phyloP scores from a whole-genome alignment of 2,329 filamentous ascomycete genomes.

The Rhinocladiella mackenziei region DNA sequence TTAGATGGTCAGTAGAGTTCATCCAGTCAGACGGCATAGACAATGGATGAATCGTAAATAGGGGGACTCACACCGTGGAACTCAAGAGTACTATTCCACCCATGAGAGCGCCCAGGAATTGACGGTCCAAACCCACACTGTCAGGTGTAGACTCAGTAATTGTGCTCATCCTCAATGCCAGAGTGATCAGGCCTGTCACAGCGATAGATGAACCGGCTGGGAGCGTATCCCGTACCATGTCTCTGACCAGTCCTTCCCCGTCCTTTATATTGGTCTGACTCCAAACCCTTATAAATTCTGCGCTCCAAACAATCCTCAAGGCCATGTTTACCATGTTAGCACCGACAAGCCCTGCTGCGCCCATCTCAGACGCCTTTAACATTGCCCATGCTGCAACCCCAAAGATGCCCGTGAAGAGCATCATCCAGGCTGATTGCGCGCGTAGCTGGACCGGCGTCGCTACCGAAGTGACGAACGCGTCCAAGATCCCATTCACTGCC shows the following conservation, averaged over 20 bases:
- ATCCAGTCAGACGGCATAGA: constrained; percentile 1
- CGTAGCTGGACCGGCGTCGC: constrained; percentile 72
- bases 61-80: constrained; percentile 21
- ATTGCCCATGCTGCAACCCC: constrained; percentile 57
- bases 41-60: neutral
- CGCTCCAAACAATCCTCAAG: constrained; percentile 78
- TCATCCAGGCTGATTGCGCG: constrained; percentile 78
- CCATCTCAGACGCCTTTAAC: constrained; percentile 63
- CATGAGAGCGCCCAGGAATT: constrained; percentile 7
- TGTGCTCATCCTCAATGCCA: constrained; percentile 6
- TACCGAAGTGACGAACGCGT: constrained; percentile 88
- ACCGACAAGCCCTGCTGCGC: constrained; percentile 74
- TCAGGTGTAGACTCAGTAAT: neutral
- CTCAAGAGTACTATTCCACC: constrained; percentile 13
- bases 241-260: neutral
- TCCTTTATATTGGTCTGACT: constrained; percentile 1
- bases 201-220: constrained; percentile 6
- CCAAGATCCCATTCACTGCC: constrained; percentile 83
- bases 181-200: constrained; percentile 3
- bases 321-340: constrained; percentile 90
- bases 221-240: constrained; percentile 1
- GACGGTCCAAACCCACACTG: constrained; percentile 4
- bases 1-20: neutral
- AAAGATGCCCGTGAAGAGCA: constrained; percentile 72
- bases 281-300: constrained; percentile 58